Conservation (phyloP, 2,329 filamentous ascomycete genomes). For the Moelleriella libera region DNA sequence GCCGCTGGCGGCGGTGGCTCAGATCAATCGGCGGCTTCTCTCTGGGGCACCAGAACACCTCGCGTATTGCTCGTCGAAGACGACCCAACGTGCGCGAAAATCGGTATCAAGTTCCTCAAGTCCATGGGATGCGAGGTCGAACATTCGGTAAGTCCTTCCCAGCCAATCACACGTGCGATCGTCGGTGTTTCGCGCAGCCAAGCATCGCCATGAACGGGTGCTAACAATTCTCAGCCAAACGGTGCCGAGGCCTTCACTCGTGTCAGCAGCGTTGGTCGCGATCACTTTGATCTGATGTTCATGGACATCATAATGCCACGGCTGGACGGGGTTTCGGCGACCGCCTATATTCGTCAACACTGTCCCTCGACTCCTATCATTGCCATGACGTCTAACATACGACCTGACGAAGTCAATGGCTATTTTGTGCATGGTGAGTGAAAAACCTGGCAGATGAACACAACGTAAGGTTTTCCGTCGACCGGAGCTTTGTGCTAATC, state of each 20-base stretch:
- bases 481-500: neutral
- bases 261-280: slow-evolving; percentile 37
- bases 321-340: slow-evolving; percentile 87
- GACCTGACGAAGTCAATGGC: slow-evolving; percentile 89
- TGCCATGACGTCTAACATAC: slow-evolving; percentile 97
- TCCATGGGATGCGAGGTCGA: slow-evolving; percentile 55
- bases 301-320: slow-evolving; percentile 98
- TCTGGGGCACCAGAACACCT: slow-evolving; percentile 52
- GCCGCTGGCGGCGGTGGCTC: slow-evolving; percentile 10
- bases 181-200: too few relatives aligned
- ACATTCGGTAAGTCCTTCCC: slow-evolving; percentile 38
- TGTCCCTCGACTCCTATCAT: slow-evolving; percentile 76
- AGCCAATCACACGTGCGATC: neutral
- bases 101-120: slow-evolving; percentile 53
- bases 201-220: neutral
- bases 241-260: slow-evolving; percentile 86
- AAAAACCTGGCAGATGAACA: too few relatives aligned
- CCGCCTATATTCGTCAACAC: slow-evolving; percentile 81
- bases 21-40: slow-evolving; percentile 24
- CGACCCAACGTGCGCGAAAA: slow-evolving; percentile 51
- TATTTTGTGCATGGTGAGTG: slow-evolving; percentile 88
- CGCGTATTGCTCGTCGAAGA: slow-evolving; percentile 85
- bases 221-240: slow-evolving; percentile 33
- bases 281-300: slow-evolving; percentile 53
- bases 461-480: too few relatives aligned